Conservation (phyloP, 768 basidiomycete genomes). For the Mycena venus region DNA sequence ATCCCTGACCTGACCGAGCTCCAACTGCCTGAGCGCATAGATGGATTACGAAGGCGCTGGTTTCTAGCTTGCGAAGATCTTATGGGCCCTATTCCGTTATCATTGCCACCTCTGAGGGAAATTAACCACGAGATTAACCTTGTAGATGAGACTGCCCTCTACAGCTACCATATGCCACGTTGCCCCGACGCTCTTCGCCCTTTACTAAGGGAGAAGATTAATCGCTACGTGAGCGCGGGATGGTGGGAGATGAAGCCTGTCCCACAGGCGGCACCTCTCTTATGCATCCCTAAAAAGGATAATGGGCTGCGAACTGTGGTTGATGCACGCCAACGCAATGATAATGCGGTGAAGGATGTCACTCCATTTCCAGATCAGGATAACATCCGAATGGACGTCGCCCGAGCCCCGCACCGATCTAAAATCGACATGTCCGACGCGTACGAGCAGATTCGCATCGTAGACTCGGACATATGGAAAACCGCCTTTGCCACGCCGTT, state of each 20-base stretch:
- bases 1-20: background rate
- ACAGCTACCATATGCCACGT: slow-evolving; percentile 31
- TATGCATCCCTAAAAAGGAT: slow-evolving; percentile 43
- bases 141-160: slow-evolving; percentile 39
- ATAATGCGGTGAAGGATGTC: slow-evolving; percentile 55
- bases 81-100: background rate
- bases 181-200: slow-evolving; percentile 42
- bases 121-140: slow-evolving; percentile 43
- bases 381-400: background rate
- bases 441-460: slow-evolving; percentile 50
- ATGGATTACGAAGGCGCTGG: too few species aligned
- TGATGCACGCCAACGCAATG: slow-evolving; percentile 52
- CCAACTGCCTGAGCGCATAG: too few species aligned
- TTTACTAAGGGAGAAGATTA: slow-evolving; percentile 20
- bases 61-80: background rate
- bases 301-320: slow-evolving; percentile 48
- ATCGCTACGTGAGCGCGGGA: background rate
- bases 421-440: slow-evolving; percentile 50
- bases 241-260: slow-evolving; percentile 32
- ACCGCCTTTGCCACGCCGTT: slow-evolving; percentile 42
- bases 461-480: slow-evolving; percentile 35
- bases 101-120: background rate
- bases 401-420: slow-evolving; percentile 30
- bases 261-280: slow-evolving; percentile 38
- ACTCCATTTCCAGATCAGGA: slow-evolving; percentile 39